Percentiles rank a stretch among this genome's conserved stretches.
phyloP scores from a whole-genome alignment of 331 rosid genomes.

The Acacia concinna region DNA sequence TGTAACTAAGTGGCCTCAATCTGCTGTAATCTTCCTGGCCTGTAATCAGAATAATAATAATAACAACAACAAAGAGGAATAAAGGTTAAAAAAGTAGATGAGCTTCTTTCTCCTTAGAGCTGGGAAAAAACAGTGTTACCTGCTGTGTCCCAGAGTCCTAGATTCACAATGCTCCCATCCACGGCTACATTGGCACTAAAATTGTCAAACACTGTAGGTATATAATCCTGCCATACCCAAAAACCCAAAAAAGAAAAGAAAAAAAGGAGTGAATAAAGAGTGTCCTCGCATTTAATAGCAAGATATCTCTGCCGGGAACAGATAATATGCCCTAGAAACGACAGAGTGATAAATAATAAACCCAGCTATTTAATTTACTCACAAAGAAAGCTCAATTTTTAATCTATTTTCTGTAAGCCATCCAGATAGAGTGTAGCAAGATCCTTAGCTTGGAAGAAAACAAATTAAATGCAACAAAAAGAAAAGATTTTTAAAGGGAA shows the following conservation, averaged over 20 bases:
- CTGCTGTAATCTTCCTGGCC: conserved; percentile 99
- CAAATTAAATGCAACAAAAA: background rate
- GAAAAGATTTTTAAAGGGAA: conserved; percentile 6
- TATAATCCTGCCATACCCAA: conserved; percentile 65
- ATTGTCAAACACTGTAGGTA: conserved; percentile 95
- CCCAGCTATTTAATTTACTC: background rate
- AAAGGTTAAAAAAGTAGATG: conserved; percentile 4
- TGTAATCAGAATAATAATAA: conserved; percentile 27
- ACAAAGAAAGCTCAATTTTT: background rate
- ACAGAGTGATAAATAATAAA: background rate
- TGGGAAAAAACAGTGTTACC: conserved; percentile 45
- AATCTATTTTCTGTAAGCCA: background rate
- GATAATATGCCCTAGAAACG: background rate
- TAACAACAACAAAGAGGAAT: background rate
- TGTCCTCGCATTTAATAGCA: background rate
- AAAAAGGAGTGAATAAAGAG: background rate
- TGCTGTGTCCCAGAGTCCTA: conserved; percentile 99
- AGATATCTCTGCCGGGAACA: background rate
- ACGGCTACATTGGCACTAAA: conserved; percentile 97
- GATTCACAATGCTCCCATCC: conserved; percentile 87
- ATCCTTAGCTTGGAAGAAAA: conserved; percentile 22
- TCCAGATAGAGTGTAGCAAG: background rate
- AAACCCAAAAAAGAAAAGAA: background rate
- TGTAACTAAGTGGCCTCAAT: conserved; percentile 96
- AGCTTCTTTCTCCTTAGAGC: background rate